Evolutionary conservation across 352 stramenopile species (phyloP).

Genomic region (Globisporangium cederbergense): DNA sequence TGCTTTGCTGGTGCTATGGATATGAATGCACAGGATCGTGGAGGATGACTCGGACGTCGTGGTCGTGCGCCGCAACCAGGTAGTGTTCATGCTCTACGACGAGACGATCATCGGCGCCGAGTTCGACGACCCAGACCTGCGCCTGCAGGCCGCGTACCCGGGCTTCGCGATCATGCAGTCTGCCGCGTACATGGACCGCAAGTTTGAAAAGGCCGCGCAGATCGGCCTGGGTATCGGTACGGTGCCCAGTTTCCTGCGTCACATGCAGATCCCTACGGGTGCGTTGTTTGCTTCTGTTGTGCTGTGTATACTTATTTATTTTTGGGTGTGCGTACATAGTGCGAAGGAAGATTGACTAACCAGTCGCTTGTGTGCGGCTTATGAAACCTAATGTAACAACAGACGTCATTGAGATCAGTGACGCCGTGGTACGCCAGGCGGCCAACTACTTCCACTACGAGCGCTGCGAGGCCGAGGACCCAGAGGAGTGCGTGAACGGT

Average conservation of each 20-base stretch:
- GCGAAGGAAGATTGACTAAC: neutral
- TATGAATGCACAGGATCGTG: slow-evolving; percentile 19
- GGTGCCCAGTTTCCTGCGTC: slow-evolving; percentile 61
- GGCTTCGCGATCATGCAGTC: slow-evolving; percentile 85
- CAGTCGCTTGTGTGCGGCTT: neutral
- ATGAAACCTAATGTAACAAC: neutral
- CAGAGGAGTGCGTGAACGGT: slow-evolving; percentile 36
- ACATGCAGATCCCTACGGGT: slow-evolving; percentile 57
- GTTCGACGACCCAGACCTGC: slow-evolving; percentile 62
- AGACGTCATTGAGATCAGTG: slow-evolving; percentile 79
- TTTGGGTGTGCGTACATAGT: neutral
- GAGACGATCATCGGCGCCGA: slow-evolving; percentile 75
- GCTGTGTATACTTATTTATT: neutral
- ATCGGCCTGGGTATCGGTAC: slow-evolving; percentile 72
- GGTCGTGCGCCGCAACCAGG: slow-evolving; percentile 45
- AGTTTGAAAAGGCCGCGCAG: slow-evolving; percentile 44
- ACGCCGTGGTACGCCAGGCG: slow-evolving; percentile 56
- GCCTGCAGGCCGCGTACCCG: slow-evolving; percentile 63
- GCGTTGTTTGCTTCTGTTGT: neutral
- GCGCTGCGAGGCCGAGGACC: slow-evolving; percentile 41
- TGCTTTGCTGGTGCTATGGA: neutral
- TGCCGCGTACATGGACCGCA: slow-evolving; percentile 43
- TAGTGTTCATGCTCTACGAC: slow-evolving; percentile 71
- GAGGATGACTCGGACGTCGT: slow-evolving; percentile 53
- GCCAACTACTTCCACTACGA: slow-evolving; percentile 74